Evolutionary conservation across 805 yeast genomes (phyloP), one percentile per base, ranked within the genome.

Genomic region (Metschnikowia drakensbergensis): DNA sequence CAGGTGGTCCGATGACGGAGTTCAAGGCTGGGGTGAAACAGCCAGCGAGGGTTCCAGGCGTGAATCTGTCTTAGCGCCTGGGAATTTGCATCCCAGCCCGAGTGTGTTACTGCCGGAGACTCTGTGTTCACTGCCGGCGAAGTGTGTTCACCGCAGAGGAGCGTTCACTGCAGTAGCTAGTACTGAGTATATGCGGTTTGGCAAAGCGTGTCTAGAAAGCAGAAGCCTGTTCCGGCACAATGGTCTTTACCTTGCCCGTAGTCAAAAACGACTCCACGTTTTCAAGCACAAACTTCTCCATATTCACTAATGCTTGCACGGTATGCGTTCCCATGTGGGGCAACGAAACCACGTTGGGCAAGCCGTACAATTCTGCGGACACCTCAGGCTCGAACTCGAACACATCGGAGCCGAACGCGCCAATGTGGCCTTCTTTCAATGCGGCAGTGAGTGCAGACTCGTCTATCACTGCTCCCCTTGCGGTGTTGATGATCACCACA

Each of bases 251-350:
- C 63, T 80, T 82, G 6, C 96, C 96, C 0, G 83, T 76, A 10
- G 69, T 65, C 33, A 88, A 59, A 41, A 69, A 83, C n/a, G 72
- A 65, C 37, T 71, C 68, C 6, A 88, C 81, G 65, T 92, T 94
- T 30, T 76, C 75, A 27, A 87, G 82, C 30, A 84, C 88, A 63
- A 80, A 80, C 57, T 80, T 82, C 68, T 91, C 97, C 96, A 94
- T 88, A 57, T 78, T 77, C 56, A 74, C 69, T 60, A 86, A 80
- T 3, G 96, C 86, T 67, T 89, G 95, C 45, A 68, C 67, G 4
- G 92, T 74, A 62, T 82, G 82, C 0, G 96, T 88, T 27, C 96
- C 97, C 85, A 88, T 82, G 64, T 90, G 97, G 11, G 97, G 97
- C 55, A 87, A 71, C 32, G 87, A 79, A 9, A 86, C 74, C n/a